These are phyloP conservation scores for Eurotiales sp. DNA, from an alignment of 2,329 filamentous ascomycete species.

Conservation along the genomic window DNA sequence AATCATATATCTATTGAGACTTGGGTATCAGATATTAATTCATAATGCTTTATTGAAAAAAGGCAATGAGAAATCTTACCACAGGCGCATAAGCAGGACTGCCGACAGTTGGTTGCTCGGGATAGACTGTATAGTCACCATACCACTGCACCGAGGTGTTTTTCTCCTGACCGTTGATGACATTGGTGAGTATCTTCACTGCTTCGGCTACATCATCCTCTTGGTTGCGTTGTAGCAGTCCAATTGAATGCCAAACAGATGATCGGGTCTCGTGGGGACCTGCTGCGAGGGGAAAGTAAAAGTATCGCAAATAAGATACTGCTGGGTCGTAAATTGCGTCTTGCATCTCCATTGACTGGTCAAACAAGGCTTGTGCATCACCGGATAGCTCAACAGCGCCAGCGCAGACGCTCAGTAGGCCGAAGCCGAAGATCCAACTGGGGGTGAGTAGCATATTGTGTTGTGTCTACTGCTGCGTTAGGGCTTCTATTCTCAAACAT, in stretches of 20 bases:
- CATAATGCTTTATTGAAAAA: not conserved
- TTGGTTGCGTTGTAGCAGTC: constrained; percentile 54
- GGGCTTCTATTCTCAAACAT: too few relatives aligned
- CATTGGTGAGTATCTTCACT: constrained; percentile 51
- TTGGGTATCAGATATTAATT: not conserved
- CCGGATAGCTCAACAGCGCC: constrained; percentile 7
- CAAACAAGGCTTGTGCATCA: constrained; percentile 40
- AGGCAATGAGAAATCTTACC: constrained; percentile 7
- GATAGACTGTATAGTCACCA: constrained; percentile 24
- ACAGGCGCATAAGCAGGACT: constrained; percentile 45
- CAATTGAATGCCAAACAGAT: constrained; percentile 58
- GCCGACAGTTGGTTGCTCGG: constrained; percentile 55
- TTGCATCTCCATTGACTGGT: constrained; percentile 54
- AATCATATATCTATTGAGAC: constrained; percentile 46
- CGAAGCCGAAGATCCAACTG: constrained; percentile 9
- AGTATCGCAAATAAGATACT: constrained; percentile 51
- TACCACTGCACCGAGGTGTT: constrained; percentile 54
- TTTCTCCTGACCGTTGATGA: constrained; percentile 53
- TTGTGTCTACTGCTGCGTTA: too few relatives aligned
- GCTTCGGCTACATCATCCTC: constrained; percentile 50
- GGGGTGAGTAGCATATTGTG: constrained; percentile 5
- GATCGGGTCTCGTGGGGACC: constrained; percentile 56
- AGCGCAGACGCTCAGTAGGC: constrained; percentile 7
- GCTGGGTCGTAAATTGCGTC: constrained; percentile 53
- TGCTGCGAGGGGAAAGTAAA: constrained; percentile 33